These are phyloP conservation scores for Grosmannia penicillata DNA, from an alignment of 2,329 filamentous ascomycete genomes.

Conservation along the genomic window DNA sequence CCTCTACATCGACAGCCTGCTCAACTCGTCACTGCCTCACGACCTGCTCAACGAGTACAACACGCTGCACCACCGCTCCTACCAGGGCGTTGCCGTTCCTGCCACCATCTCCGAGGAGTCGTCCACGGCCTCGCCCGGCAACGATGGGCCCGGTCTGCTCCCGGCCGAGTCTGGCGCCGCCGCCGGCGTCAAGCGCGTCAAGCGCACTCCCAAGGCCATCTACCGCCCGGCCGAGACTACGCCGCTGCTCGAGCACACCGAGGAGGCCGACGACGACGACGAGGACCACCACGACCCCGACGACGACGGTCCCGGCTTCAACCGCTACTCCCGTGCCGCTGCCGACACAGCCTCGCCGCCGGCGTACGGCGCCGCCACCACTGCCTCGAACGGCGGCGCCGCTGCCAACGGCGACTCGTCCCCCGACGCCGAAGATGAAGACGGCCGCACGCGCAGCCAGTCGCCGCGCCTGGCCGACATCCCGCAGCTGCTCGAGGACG, in stretches of 20 bases:
- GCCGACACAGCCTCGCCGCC: background rate
- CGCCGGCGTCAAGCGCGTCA: slow-evolving; percentile 35
- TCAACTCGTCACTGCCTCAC: slow-evolving; percentile 87
- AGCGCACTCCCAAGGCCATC: slow-evolving; percentile 72
- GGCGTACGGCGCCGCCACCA: slow-evolving; percentile 8
- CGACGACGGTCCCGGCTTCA: slow-evolving; percentile 10
- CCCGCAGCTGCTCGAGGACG: slow-evolving; percentile 47
- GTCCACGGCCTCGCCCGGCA: slow-evolving; percentile 17
- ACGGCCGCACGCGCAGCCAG: slow-evolving; percentile 17
- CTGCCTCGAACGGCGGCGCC: background rate
- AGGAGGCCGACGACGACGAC: slow-evolving; percentile 28
- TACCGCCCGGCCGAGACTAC: slow-evolving; percentile 62
- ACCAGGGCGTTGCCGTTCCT: slow-evolving; percentile 46
- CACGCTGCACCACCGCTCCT: slow-evolving; percentile 39
- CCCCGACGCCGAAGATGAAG: background rate
- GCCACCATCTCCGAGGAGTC: slow-evolving; percentile 61
- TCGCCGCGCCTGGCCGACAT: slow-evolving; percentile 32
- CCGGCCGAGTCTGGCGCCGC: background rate
- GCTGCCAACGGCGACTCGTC: background rate
- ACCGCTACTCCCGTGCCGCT: too few species aligned
- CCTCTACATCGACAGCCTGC: slow-evolving; percentile 77
- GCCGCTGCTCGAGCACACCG: slow-evolving; percentile 39
- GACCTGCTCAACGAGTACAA: slow-evolving; percentile 84
- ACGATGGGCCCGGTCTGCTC: slow-evolving; percentile 4
- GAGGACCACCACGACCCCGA: slow-evolving; percentile 20